A percentile compares a stretch with the other conserved stretches of the same genome.
Conservation (phyloP, 2,329 filamentous ascomycete genomes). For the Cercospora beticola region DNA sequence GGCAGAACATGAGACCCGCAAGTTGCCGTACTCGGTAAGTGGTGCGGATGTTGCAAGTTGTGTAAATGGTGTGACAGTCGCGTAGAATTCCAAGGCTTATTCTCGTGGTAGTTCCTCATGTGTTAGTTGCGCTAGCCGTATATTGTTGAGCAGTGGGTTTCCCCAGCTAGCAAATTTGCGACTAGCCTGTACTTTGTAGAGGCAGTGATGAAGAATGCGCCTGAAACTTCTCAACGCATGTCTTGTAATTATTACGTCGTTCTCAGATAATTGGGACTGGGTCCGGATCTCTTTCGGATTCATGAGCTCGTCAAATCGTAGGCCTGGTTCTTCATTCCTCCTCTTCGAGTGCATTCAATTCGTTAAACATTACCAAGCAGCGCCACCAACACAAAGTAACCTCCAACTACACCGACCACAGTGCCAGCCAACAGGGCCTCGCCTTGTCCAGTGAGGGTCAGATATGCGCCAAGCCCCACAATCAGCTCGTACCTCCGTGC, state of each 20-base stretch:
- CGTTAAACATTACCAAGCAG: conserved; percentile 13
- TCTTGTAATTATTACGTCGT: not conserved
- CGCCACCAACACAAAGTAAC: conserved; percentile 28
- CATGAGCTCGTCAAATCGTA: not conserved
- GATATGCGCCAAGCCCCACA: conserved; percentile 59
- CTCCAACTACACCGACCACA: conserved; percentile 35
- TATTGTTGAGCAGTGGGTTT: not conserved
- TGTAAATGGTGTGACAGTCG: not conserved
- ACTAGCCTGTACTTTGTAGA: not conserved
- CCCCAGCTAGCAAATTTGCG: not conserved
- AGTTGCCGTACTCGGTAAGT: not conserved
- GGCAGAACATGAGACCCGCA: not conserved
- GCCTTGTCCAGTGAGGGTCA: conserved; percentile 51
- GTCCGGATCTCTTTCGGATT: not conserved
- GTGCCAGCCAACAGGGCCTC: conserved; percentile 40
- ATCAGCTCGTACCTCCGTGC: conserved; percentile 60
- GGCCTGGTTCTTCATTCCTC: not conserved
- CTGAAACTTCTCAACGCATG: not conserved
- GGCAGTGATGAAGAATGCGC: not conserved
- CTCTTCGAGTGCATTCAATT: not conserved
- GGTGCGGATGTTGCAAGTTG: not conserved
- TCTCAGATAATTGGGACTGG: not conserved
- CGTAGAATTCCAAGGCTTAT: not conserved
- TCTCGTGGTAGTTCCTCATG: not conserved
- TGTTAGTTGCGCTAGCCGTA: not conserved